Evolutionary conservation across 2,329 filamentous ascomycete genomes (phyloP), one percentile per base, ranked within the genome.

Genomic region (Xylariomycetidae sp.): DNA sequence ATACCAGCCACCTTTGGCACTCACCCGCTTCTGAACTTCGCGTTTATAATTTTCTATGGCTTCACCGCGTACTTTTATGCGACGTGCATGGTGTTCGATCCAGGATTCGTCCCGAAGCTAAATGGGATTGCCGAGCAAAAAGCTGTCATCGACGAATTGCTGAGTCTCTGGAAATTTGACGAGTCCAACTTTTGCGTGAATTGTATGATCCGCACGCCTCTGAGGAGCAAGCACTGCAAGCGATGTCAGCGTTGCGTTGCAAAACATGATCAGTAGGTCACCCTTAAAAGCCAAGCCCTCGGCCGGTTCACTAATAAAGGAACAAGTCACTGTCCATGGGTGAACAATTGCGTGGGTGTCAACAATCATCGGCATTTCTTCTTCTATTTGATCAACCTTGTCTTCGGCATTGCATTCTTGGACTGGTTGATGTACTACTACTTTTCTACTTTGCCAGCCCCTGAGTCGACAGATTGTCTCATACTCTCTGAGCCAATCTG

Each of bases 321-420:
- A n/a, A n/a, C n/a, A 36, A 94, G 88, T 54, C 92, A 98, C 57
- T 98, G 92, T 54, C 92, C 92, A 0, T 98, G 92, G 92, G 86
- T 97, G 16, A 85, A 94, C 63, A 97, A 96, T 61, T 98, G 92
- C 52, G 78, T 98, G 26, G 92, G 87, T 27, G 77, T 92, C 44
- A 97, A 97, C 66, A 98, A 97, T 58, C 85, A 97, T 54, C 82
- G 92, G 11, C 89, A 96, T 49, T 98, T 98, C 61, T 85, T 96
- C 53, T 67, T 96, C 31, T 98, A 97, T 57, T 74, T 98, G 13
- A 65, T 94, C 26, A 80, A 65, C 50, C 66, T 98, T 42, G 85
- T 88, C 34, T 44, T 85, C 12, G 88, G 88, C 18, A 83, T 97
- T 22, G 45, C 85, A 3, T 51, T 77, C 2, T 82, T 88, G 46